phyloP scores from a whole-genome alignment of 176 grass and related monocot species.

The Musa beccarii region DNA sequence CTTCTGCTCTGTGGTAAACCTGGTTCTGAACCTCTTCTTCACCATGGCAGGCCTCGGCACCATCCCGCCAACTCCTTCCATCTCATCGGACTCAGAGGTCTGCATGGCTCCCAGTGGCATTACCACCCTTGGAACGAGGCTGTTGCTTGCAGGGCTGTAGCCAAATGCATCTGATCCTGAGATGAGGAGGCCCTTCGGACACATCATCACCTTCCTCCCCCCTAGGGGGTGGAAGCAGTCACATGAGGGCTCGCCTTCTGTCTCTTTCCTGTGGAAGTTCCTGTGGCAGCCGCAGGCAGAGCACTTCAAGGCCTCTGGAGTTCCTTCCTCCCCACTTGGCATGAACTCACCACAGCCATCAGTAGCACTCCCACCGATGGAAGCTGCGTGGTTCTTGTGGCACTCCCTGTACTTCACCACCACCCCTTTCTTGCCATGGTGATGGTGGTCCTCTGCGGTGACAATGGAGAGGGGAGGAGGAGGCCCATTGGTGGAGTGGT shows the following conservation, averaged over 20 bases:
- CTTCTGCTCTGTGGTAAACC: conserved; percentile 16
- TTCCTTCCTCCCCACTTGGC: conserved; percentile 13
- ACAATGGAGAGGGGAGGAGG: background rate
- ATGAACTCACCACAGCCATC: conserved; percentile 24
- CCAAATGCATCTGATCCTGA: conserved; percentile 2
- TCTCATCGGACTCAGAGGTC: conserved; percentile 8
- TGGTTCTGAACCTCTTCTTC: conserved; percentile 22
- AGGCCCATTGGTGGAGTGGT: background rate
- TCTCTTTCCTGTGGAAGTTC: conserved; percentile 25
- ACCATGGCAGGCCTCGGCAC: conserved; percentile 5
- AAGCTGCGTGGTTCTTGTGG: conserved; percentile 22
- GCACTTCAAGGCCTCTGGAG: conserved; percentile 10
- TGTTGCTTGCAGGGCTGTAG: background rate
- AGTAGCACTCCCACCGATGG: conserved; percentile 12
- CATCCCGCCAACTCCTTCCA: conserved; percentile 11
- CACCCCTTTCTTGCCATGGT: conserved; percentile 5
- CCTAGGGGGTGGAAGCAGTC: conserved; percentile 5
- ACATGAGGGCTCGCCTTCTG: conserved; percentile 6
- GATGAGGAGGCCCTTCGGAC: background rate
- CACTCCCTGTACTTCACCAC: conserved; percentile 19
- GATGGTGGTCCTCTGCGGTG: background rate
- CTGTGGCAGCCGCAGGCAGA: conserved; percentile 19
- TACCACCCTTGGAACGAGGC: background rate
- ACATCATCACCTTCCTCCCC: background rate
- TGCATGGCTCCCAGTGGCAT: conserved; percentile 16